phyloP scores from a whole-genome alignment of 2,329 filamentous ascomycete species.

The Aspergillus phoenicis region DNA sequence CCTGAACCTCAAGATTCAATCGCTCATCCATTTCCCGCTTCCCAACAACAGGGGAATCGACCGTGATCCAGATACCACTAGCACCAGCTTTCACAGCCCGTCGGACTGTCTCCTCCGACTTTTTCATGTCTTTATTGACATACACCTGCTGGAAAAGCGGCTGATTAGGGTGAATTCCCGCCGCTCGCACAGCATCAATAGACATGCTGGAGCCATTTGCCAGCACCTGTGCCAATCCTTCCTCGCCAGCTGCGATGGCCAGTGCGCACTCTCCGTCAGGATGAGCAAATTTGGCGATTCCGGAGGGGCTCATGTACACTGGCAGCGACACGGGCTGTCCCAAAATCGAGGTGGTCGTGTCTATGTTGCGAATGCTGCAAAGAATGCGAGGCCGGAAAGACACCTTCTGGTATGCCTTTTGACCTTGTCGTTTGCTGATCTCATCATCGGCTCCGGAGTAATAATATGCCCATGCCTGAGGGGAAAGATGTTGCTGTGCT shows the following conservation, averaged over 20 bases:
- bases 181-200: conserved; percentile 42
- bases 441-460: conserved; percentile 55
- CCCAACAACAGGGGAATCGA: conserved; percentile 38
- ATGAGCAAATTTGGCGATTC: conserved; percentile 49
- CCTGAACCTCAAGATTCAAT: conserved; percentile 29
- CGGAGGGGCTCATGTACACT: conserved; percentile 46
- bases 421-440: conserved; percentile 49
- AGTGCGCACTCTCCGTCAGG: conserved; percentile 48
- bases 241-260: conserved; percentile 42
- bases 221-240: conserved; percentile 41
- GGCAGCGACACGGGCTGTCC: conserved; percentile 40
- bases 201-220: conserved; percentile 45
- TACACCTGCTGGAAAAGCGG: conserved; percentile 44
- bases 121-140: conserved; percentile 35
- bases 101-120: conserved; percentile 29
- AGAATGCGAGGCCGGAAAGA: conserved; percentile 52
- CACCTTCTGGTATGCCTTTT: conserved; percentile 48
- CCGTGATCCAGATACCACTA: conserved; percentile 37
- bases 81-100: conserved; percentile 32
- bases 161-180: conserved; percentile 22
- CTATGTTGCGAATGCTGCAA: conserved; percentile 41
- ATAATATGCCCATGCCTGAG: conserved; percentile 47
- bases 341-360: conserved; percentile 39
- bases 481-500: conserved; percentile 32
- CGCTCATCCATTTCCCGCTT: conserved; percentile 38